phyloP scores from a whole-genome alignment of 164 flowering plant genomes.

The Dillenia turbinata region DNA sequence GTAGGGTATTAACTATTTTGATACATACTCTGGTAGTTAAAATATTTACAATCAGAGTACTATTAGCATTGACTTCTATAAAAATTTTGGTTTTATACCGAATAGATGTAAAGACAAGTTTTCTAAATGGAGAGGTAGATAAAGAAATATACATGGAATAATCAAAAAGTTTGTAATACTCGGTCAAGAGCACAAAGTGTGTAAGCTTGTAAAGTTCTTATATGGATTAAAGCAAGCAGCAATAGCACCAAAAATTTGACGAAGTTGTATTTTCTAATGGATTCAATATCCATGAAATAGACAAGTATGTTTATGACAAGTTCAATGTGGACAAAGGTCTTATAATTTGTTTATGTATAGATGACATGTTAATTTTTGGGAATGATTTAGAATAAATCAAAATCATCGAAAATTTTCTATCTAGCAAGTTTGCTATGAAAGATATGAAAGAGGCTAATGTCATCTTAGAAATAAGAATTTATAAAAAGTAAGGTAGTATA shows the following conservation, averaged over 20 bases:
- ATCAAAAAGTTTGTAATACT: constrained; percentile 1
- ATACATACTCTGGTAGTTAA: constrained; percentile 2
- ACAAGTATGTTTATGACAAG: neutral
- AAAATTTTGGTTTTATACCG: constrained; percentile 1
- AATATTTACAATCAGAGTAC: neutral
- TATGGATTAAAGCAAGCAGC: constrained; percentile 5
- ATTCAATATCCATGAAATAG: neutral
- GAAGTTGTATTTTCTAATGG: neutral
- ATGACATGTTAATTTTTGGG: neutral
- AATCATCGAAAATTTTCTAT: neutral
- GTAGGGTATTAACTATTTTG: constrained; percentile 9
- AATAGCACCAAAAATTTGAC: constrained; percentile 5
- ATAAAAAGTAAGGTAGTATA: neutral
- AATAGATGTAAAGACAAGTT: constrained; percentile 6
- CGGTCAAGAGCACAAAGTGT: constrained; percentile 6
- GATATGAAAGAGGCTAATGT: neutral
- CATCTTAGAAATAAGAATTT: neutral
- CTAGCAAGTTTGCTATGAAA: neutral
- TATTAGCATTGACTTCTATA: neutral
- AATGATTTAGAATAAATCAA: neutral
- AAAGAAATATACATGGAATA: constrained; percentile 9
- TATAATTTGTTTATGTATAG: neutral
- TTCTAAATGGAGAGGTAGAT: constrained; percentile 5
- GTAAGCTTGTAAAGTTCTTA: constrained; percentile 1
- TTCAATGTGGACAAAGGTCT: neutral